Percentiles rank a stretch among this genome's conserved stretches.
These are phyloP conservation scores for Camellia granthamiana DNA, from an alignment of 148 eudicot species.

Conservation along the genomic window DNA sequence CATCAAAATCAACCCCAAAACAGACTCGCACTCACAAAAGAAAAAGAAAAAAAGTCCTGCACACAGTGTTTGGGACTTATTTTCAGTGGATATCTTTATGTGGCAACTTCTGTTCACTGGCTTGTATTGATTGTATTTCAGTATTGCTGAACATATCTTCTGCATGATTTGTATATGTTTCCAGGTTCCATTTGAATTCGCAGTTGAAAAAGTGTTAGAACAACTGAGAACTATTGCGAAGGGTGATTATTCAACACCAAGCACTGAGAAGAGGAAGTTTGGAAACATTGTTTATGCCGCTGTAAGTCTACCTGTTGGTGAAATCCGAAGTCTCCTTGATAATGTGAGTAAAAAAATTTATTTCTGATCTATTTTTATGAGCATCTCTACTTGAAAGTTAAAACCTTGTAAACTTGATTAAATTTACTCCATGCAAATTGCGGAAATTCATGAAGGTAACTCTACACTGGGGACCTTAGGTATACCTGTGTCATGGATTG, in stretches of 20 bases:
- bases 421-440: not conserved
- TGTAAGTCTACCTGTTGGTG: constrained; percentile 58
- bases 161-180: too few species aligned
- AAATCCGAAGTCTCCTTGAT: constrained; percentile 42
- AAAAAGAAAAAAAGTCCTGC: too few species aligned
- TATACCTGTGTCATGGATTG: not conserved
- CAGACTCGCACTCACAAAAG: too few species aligned
- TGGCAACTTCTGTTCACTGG: too few species aligned
- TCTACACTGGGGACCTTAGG: too few species aligned
- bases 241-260: too few species aligned
- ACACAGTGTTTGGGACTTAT: not conserved
- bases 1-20: too few species aligned
- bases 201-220: too few species aligned
- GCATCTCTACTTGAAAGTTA: not conserved
- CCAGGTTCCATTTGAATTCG: too few species aligned
- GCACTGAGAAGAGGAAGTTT: constrained; percentile 29
- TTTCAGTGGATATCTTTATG: not conserved
- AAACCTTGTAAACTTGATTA: not conserved
- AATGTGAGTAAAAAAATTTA: constrained; percentile 41
- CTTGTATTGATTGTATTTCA: not conserved
- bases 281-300: constrained; percentile 83
- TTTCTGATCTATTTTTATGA: not conserved
- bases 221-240: too few species aligned
- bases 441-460: too few species aligned
- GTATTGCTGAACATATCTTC: not conserved